Conservation (phyloP, 176 grass and related monocot genomes). For the Eleusine coracana region DNA sequence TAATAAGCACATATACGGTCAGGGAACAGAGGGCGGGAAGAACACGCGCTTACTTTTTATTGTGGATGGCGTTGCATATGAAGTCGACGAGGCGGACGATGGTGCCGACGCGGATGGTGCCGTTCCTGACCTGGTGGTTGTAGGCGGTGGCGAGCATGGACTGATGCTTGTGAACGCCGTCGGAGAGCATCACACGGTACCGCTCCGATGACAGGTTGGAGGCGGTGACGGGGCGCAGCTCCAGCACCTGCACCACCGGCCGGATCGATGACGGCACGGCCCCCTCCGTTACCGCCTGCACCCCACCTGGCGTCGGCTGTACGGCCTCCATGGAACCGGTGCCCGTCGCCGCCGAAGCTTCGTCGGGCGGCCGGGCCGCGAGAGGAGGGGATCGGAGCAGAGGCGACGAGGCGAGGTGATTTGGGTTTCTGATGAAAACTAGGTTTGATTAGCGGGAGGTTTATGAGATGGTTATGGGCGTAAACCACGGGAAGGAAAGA, state of each 20-base stretch:
- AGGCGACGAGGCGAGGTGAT: not conserved
- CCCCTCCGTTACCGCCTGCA: constrained; percentile 60
- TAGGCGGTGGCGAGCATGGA: constrained; percentile 75
- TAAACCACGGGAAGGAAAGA: not conserved
- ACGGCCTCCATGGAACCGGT: not conserved
- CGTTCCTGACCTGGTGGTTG: constrained; percentile 55
- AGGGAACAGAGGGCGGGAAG: not conserved
- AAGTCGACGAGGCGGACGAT: constrained; percentile 70
- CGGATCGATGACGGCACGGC: constrained; percentile 35
- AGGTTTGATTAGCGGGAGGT: not conserved
- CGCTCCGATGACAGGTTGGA: constrained; percentile 50
- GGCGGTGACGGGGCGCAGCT: constrained; percentile 52
- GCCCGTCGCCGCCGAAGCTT: not conserved
- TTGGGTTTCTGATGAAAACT: not conserved
- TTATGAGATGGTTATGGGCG: not conserved
- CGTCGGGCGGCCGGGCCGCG: not conserved
- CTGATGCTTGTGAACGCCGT: constrained; percentile 69
- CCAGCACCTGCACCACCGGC: constrained; percentile 76
- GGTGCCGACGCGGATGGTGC: constrained; percentile 46
- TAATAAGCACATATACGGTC: not conserved
- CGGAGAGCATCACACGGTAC: constrained; percentile 76
- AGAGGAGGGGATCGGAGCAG: not conserved
- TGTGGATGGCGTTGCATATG: constrained; percentile 75
- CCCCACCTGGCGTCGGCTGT: constrained; percentile 51
- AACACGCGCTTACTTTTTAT: constrained; percentile 43